phyloP scores from a whole-genome alignment of 768 basidiomycete genomes.

The Candolleomyces aberdarensis region DNA sequence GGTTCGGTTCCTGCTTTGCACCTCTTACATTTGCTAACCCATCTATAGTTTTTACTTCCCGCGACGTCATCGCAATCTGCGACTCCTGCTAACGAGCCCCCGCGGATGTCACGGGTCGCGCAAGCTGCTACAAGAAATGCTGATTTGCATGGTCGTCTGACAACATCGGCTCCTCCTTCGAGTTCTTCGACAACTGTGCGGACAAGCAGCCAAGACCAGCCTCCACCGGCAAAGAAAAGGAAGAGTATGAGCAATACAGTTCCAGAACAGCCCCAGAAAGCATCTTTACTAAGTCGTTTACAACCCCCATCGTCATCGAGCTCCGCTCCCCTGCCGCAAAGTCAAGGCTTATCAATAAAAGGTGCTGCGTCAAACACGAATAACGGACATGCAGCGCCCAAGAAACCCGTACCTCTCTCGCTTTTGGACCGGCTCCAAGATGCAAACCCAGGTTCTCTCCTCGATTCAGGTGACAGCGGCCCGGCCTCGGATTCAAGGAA shows the following conservation, averaged over 20 bases:
- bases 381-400: not conserved
- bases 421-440: constrained; percentile 15
- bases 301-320: constrained; percentile 4
- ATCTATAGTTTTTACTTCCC: not conserved
- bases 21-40: constrained; percentile 3
- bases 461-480: not conserved
- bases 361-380: constrained; percentile 9
- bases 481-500: not conserved
- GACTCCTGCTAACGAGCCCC: not conserved
- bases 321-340: not conserved
- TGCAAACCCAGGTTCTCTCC: not conserved
- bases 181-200: not conserved
- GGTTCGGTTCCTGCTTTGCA: constrained; percentile 52
- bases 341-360: constrained; percentile 15
- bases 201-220: constrained; percentile 1
- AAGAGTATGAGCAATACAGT: not conserved
- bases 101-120: not conserved
- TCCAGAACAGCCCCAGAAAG: not conserved
- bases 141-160: not conserved
- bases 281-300: constrained; percentile 13
- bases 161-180: not conserved
- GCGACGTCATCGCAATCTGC: not conserved
- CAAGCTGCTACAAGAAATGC: not conserved
- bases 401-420: constrained; percentile 2
- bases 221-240: not conserved